Evolutionary conservation across 2,329 filamentous ascomycete genomes (phyloP).

Genomic region (Colletotrichum filicis): DNA sequence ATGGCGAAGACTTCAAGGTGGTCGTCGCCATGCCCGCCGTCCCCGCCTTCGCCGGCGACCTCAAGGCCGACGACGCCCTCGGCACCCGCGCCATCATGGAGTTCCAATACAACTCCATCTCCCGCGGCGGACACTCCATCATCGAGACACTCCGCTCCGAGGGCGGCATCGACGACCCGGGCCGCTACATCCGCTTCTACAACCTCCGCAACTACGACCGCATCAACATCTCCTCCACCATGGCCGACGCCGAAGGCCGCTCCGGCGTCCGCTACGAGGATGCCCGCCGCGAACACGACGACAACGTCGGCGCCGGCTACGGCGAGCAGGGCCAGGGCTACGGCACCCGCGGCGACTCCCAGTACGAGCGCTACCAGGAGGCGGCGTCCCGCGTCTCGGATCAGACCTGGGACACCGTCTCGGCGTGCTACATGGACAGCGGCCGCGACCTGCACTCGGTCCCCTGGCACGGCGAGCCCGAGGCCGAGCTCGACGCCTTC

Average conservation of each 20-base stretch:
- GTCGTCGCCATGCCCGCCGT: slow-evolving; percentile 84
- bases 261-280: slow-evolving; percentile 76
- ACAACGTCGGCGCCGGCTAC: slow-evolving; percentile 61
- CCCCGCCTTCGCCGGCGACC: slow-evolving; percentile 84
- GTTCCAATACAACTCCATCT: slow-evolving; percentile 85
- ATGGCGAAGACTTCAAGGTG: slow-evolving; percentile 75
- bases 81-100: slow-evolving; percentile 90
- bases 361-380: slow-evolving; percentile 79
- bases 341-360: slow-evolving; percentile 46
- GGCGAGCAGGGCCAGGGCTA: slow-evolving; percentile 47
- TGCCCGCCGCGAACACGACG: slow-evolving; percentile 72
- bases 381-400: slow-evolving; percentile 67
- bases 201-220: slow-evolving; percentile 88
- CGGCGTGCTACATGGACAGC: slow-evolving; percentile 84
- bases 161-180: slow-evolving; percentile 76
- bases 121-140: slow-evolving; percentile 80
- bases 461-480: slow-evolving; percentile 65
- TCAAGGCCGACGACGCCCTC: slow-evolving; percentile 77
- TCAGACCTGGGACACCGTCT: slow-evolving; percentile 78
- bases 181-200: slow-evolving; percentile 83
- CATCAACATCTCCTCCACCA: slow-evolving; percentile 75
- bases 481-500: slow-evolving; percentile 68
- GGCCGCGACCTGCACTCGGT: slow-evolving; percentile 74
- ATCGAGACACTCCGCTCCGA: slow-evolving; percentile 74
- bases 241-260: slow-evolving; percentile 68